Conservation (phyloP, 371 early-diverging fungal genomes). For the Actinomortierella ambigua region DNA sequence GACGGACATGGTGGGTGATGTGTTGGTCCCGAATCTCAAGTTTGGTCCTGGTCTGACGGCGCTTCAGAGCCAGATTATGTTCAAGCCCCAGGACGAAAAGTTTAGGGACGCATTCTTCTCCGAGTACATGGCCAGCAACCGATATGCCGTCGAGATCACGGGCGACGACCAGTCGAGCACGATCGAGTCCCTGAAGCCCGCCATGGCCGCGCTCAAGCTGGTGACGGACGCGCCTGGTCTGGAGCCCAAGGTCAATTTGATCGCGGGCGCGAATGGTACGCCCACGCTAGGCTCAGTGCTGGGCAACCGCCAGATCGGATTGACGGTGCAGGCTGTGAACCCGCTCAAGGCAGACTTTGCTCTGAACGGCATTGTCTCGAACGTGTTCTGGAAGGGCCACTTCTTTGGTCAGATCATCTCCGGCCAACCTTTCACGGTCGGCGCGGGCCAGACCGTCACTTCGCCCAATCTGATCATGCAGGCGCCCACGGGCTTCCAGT, state of each 20-base stretch:
- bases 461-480: slow-evolving; percentile 26
- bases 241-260: slow-evolving; percentile 24
- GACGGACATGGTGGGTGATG: slow-evolving; percentile 37
- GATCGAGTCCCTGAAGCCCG: slow-evolving; percentile 50
- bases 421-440: slow-evolving; percentile 10
- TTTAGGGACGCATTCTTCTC: slow-evolving; percentile 52
- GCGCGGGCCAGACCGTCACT: slow-evolving; percentile 11
- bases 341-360: slow-evolving; percentile 20
- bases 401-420: slow-evolving; percentile 20
- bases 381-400: slow-evolving; percentile 27
- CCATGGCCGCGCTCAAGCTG: slow-evolving; percentile 44
- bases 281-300: slow-evolving; percentile 26
- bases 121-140: slow-evolving; percentile 53
- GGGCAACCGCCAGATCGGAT: slow-evolving; percentile 32
- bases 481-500: slow-evolving; percentile 23
- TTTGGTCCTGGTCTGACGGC: slow-evolving; percentile 51
- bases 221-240: slow-evolving; percentile 54
- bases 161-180: slow-evolving; percentile 49
- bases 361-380: slow-evolving; percentile 12
- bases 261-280: slow-evolving; percentile 13
- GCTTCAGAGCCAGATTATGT: slow-evolving; percentile 45
- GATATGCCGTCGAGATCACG: slow-evolving; percentile 49
- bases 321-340: slow-evolving; percentile 15
- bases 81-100: slow-evolving; percentile 50
- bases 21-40: slow-evolving; percentile 48